phyloP scores from a whole-genome alignment of 495 filamentous ascomycete species.

The Penicillium malachiteum region DNA sequence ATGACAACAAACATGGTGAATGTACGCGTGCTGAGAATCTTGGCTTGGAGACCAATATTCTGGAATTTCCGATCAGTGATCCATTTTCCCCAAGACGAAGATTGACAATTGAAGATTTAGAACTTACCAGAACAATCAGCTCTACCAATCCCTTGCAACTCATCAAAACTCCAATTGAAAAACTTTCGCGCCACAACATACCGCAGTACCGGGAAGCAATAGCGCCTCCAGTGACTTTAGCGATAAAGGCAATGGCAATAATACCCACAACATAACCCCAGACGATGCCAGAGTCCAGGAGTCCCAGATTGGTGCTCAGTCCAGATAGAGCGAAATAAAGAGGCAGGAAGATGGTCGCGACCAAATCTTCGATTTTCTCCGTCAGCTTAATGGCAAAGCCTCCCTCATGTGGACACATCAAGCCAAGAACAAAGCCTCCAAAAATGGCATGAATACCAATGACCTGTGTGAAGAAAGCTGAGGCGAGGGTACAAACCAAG shows the following conservation, averaged over 20 bases:
- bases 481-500: conserved; percentile 72
- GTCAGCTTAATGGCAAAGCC: conserved; percentile 94
- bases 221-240: conserved; percentile 84
- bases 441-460: conserved; percentile 94
- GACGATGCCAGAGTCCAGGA: conserved; percentile 76
- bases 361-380: conserved; percentile 94
- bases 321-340: conserved; percentile 96
- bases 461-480: conserved; percentile 92
- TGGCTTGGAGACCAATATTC: conserved; percentile 94
- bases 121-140: conserved; percentile 84
- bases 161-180: conserved; percentile 91
- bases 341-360: conserved; percentile 84
- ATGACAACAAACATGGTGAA: conserved; percentile 99
- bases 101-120: background rate
- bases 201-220: conserved; percentile 75
- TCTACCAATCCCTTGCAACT: conserved; percentile 97
- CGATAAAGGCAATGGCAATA: conserved; percentile 76
- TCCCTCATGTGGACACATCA: conserved; percentile 92
- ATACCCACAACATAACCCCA: conserved; percentile 94
- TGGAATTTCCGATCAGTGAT: conserved; percentile 26
- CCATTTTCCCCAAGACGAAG: background rate
- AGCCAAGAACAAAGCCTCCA: conserved; percentile 80
- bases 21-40: conserved; percentile 79
- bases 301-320: conserved; percentile 81
- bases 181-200: conserved; percentile 88